Conservation (phyloP, 1,139 yeast genomes). For the Hanseniaspora gamundiae region DNA sequence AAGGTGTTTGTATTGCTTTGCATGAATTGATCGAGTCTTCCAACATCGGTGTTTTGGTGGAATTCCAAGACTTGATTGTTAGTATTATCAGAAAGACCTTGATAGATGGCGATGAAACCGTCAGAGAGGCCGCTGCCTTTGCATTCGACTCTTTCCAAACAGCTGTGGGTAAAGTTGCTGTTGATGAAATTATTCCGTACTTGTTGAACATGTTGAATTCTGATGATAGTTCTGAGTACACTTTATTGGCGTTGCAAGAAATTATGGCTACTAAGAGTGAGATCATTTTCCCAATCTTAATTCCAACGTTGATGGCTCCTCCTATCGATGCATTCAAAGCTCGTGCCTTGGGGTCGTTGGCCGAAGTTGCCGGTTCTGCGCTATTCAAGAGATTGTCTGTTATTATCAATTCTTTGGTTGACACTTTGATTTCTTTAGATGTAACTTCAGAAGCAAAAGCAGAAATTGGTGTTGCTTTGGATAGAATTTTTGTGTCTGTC, state of each 20-base stretch:
- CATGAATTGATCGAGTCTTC: slow-evolving; percentile 76
- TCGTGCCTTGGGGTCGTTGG: slow-evolving; percentile 74
- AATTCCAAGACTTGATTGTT: slow-evolving; percentile 60
- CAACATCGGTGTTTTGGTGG: slow-evolving; percentile 44
- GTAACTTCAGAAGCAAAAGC: slow-evolving; percentile 27
- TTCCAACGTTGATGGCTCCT: slow-evolving; percentile 71
- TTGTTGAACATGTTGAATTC: slow-evolving; percentile 61
- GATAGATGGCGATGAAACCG: slow-evolving; percentile 58
- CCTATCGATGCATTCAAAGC: slow-evolving; percentile 84
- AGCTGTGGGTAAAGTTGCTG: slow-evolving; percentile 70
- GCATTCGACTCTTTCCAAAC: slow-evolving; percentile 84
- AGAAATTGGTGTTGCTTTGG: slow-evolving; percentile 46
- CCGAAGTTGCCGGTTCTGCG: slow-evolving; percentile 83
- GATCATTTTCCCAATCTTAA: slow-evolving; percentile 82
- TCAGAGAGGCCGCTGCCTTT: slow-evolving; percentile 82
- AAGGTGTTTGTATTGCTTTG: slow-evolving; percentile 93
- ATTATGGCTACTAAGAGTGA: slow-evolving; percentile 87
- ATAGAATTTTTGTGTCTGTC: slow-evolving; percentile 57
- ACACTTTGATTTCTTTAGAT: slow-evolving; percentile 36
- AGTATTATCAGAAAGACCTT: slow-evolving; percentile 68
- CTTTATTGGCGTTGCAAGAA: slow-evolving; percentile 80
- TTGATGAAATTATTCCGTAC: slow-evolving; percentile 81
- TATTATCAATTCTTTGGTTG: slow-evolving; percentile 62
- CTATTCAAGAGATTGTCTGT: slow-evolving; percentile 59
- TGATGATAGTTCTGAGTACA: slow-evolving; percentile 50